Percentiles rank a stretch among this genome's conserved stretches.
These are phyloP conservation scores for Flaveria bidentis DNA, from an alignment of 129 eudicot genomes.

Conservation along the genomic window DNA sequence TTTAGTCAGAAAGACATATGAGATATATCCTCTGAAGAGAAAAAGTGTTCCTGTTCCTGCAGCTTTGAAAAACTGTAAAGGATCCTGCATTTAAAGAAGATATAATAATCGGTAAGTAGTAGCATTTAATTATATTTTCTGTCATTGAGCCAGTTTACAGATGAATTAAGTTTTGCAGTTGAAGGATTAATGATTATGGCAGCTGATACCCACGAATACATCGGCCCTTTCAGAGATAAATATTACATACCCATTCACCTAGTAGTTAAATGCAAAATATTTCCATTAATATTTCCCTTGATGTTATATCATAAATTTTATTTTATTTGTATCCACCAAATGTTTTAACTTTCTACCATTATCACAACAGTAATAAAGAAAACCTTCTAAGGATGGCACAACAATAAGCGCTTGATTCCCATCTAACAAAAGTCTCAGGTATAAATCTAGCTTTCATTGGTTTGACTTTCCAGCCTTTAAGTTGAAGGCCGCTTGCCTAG, in stretches of 20 bases:
- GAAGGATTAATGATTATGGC: constrained; percentile 79
- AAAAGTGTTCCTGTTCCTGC: too few species aligned
- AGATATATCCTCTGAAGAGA: too few species aligned
- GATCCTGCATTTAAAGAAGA: too few species aligned
- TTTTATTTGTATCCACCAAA: neutral
- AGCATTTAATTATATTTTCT: too few species aligned
- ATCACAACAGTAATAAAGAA: neutral
- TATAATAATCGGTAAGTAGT: too few species aligned
- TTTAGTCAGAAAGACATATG: neutral
- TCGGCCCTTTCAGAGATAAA: constrained; percentile 71
- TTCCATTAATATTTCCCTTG: neutral
- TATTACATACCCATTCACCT: constrained; percentile 72
- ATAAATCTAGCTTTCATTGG: too few species aligned
- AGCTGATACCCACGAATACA: constrained; percentile 52
- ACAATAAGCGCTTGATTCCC: neutral
- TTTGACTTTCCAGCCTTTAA: too few species aligned
- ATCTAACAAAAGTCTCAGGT: neutral
- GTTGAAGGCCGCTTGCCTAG: too few species aligned
- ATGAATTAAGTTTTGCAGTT: constrained; percentile 40
- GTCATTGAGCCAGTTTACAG: too few species aligned
- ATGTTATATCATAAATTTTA: neutral
- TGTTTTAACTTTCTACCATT: neutral
- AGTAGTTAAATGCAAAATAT: neutral
- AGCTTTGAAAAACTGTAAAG: too few species aligned
- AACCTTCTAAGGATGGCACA: too few species aligned